phyloP scores from a whole-genome alignment of 441 rosid genomes.

The Raphanus hybrid region DNA sequence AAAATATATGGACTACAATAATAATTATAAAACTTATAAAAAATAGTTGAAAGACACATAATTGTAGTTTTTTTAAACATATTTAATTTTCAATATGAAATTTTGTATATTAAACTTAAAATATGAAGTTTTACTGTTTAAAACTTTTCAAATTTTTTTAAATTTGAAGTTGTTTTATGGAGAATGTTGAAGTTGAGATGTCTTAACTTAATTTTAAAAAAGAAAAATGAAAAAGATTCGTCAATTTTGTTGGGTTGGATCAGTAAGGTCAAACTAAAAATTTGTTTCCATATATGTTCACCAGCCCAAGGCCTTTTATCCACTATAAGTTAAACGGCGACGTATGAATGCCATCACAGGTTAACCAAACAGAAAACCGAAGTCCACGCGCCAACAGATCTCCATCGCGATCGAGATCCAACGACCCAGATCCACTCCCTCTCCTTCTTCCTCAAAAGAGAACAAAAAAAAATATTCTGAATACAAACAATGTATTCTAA shows the following conservation, averaged over 20 bases:
- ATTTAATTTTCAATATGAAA: no score
- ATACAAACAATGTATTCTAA: not conserved
- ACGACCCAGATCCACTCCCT: conserved; percentile 49
- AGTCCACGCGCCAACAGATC: conserved; percentile 27
- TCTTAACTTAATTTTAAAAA: not conserved
- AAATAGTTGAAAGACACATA: no score
- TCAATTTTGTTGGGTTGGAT: not conserved
- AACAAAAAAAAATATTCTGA: not conserved
- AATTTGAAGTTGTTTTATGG: no score
- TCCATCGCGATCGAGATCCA: conserved; percentile 37
- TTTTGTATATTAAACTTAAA: no score
- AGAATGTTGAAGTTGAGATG: no score
- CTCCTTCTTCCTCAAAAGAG: conserved; percentile 1
- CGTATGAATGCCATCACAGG: not conserved
- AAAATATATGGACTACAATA: no score
- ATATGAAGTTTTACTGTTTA: no score
- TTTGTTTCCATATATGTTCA: not conserved
- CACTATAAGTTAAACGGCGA: not conserved
- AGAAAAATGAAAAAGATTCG: not conserved
- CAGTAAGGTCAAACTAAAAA: not conserved
- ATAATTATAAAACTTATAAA: no score
- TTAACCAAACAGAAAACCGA: conserved; percentile 27
- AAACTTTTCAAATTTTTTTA: no score
- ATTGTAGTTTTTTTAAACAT: no score
- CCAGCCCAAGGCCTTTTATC: conserved; percentile 10